Base-by-base conservation (phyloP, 108 stramenopile genomes). In the Cyclotella choctawhatcheeana region DNA sequence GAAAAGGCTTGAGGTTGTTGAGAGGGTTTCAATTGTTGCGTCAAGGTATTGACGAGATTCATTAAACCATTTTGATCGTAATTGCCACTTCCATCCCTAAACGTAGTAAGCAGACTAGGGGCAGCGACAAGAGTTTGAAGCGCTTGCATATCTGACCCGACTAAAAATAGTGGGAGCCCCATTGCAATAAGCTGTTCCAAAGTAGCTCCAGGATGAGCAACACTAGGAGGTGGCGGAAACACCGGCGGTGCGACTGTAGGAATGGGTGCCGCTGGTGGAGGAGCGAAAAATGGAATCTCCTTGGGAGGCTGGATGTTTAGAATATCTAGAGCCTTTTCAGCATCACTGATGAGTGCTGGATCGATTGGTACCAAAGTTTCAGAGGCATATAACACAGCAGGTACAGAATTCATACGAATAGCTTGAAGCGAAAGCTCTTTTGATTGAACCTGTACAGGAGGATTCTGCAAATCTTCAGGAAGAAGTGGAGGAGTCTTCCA, bases 321-420 rank as follows among this genome's bases (percentile, higher is more conserved):
- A 25, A 92, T 74, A 50, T 95, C 93, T 40, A 91, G 79, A 17
- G 93, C 89, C 61, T 84, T 88, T 58, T 95, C 93, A 14, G 92
- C 81, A 47, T 95, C 91, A 75, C 65, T 90, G 32, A 95, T 70
- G 18, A 85, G 82, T 20, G 77, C 59, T 29, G 93, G 93, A 40
- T 67, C 83, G 61, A 63, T 81, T 1, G 93, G 91, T 14, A 92
- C 87, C 40, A 84, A 67, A 35, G 59, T 66, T 45, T 91, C 91
- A 13, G 89, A 82, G 0, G 58, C 4, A 67, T 89, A 95, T 21
- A 21, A 45, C 14, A 45, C 69, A 29, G 82, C 88, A 27, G 77
- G 77, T 35, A 66, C 48, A 22, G 76, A n/a, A 56, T 67, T 72
- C 79, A 89, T 88, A 17, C 93, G 82, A 59, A 64, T 77, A 27